Conservation (phyloP, 306 rosid genomes). For the Benincasa hispida region DNA sequence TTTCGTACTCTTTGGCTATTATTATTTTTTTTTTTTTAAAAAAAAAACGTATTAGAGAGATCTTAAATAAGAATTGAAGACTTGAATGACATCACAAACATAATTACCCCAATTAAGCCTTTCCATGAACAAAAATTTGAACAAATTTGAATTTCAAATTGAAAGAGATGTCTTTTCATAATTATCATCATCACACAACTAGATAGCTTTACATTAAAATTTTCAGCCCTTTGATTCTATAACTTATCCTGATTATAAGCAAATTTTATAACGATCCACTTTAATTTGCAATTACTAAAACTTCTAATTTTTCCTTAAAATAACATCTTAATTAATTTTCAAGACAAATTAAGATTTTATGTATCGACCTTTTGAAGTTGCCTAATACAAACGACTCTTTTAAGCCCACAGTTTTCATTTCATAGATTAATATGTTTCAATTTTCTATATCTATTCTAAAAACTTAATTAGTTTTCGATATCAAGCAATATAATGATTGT, state of each 20-base stretch:
- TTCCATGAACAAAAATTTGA: neutral
- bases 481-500: neutral
- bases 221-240: neutral
- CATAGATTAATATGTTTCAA: too few species aligned
- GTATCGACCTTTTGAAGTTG: too few species aligned
- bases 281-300: conserved; percentile 8
- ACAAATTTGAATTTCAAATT: neutral
- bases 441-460: too few species aligned
- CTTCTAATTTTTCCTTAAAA: neutral
- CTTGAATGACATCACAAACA: neutral
- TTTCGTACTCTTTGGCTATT: too few species aligned
- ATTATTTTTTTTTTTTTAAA: too few species aligned
- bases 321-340: neutral
- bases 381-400: too few species aligned
- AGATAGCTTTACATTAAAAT: neutral
- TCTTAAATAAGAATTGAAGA: neutral
- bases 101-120: neutral
- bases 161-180: neutral
- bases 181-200: neutral
- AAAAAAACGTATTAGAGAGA: neutral
- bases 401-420: too few species aligned
- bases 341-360: conserved; percentile 2
- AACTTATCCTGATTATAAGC: conserved; percentile 3
- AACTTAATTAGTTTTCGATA: too few species aligned
- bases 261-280: neutral